Evolutionary conservation across 148 eudicot genomes (phyloP).

Genomic region (Selenicereus undatus): DNA sequence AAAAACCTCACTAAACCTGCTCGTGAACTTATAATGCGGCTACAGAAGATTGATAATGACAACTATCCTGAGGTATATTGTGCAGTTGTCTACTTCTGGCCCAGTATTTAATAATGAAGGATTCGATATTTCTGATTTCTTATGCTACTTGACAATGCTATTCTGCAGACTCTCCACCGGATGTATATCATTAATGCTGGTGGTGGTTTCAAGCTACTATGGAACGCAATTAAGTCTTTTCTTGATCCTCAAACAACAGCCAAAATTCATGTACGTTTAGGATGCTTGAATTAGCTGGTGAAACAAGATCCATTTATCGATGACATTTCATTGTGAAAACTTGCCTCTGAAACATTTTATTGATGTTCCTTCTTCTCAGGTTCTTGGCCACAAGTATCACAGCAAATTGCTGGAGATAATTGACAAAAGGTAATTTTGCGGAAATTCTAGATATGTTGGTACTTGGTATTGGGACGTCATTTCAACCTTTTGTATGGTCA

Average conservation of each 20-base stretch:
- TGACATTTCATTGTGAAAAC: neutral
- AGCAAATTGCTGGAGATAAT: constrained; percentile 79
- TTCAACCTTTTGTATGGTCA: neutral
- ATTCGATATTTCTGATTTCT: neutral
- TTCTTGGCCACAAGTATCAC: constrained; percentile 71
- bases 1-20: constrained; percentile 69
- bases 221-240: constrained; percentile 62
- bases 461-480: neutral
- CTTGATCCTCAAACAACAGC: constrained; percentile 82
- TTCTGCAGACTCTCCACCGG: constrained; percentile 63
- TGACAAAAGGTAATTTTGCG: constrained; percentile 49
- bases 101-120: neutral
- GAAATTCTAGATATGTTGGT: neutral
- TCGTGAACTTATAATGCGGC: constrained; percentile 63
- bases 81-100: neutral
- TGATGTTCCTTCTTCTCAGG: constrained; percentile 34
- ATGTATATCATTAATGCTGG: constrained; percentile 94
- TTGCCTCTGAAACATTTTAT: neutral
- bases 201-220: constrained; percentile 62
- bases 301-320: neutral
- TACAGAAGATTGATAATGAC: constrained; percentile 82
- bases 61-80: constrained; percentile 81
- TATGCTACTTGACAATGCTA: neutral
- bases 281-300: neutral
- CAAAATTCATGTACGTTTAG: constrained; percentile 65